Evolutionary conservation across 2,329 filamentous ascomycete species (phyloP), one percentile per base, ranked within the genome.

Genomic region (Aspergillus aculeatinus): DNA sequence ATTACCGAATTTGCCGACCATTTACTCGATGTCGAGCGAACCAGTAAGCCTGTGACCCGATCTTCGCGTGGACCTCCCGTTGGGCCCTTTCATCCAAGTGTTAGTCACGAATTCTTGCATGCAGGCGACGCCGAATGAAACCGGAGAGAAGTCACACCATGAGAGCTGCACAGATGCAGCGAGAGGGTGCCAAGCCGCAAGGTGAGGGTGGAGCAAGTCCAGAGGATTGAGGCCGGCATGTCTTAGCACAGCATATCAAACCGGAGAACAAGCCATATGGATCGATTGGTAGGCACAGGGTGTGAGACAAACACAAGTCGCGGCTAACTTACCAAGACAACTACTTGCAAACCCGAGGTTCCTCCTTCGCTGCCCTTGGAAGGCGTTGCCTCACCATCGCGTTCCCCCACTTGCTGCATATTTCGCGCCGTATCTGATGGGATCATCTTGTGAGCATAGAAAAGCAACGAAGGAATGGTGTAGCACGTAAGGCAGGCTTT

Each of bases 1-100:
- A 98, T 81, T 47, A 97, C 76, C 0, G 92, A 97, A 49, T 90
- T 89, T 68, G 88, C 89, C 52, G 84, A 81, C 95, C 95, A 99
- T 63, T 87, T 85, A 55, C 89, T 85, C 31, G 88, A 85, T 10
- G 89, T 83, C 4, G 94, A 94, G 51, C 94, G 89, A 51, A 98
- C 91, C 21, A 99, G 85, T 60, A 98, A 87, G 2, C 92, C 91
- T 0, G 94, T 97, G 25, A 91, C 89, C 74, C 93, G 95, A 75
- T 92, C 88, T 82, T 99, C 95, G 69, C 86, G 85, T 33, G 95
- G 95, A 55, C 95, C 95, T 60, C 95, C 95, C 54, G 92, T 91
- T 50, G 92, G 87, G 65, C 95, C 95, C 92, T 96, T 71, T 64
- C 60, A 55, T 58, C 50, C 51, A 62, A 48, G 14, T 61, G 68